Evolutionary conservation across 2,329 filamentous ascomycete species (phyloP), one percentile per base, ranked within the genome.

Genomic region (Chaetomium globosum): DNA sequence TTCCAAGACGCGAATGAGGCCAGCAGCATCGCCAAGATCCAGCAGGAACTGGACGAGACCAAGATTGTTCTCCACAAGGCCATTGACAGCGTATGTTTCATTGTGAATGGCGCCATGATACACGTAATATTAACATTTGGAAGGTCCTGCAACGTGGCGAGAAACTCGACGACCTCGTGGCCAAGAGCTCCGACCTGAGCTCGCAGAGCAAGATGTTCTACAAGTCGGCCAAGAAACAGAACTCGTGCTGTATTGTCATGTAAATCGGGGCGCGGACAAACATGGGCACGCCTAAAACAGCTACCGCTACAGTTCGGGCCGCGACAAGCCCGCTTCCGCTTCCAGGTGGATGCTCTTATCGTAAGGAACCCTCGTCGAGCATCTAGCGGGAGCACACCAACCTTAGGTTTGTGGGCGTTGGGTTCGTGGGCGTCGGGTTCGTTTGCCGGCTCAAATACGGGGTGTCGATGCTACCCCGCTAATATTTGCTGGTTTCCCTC

Each of bases 171-270:
- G 91, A 90, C 73, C 80, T 99, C 72, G 94, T 98, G 54, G 89
- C 89, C 69, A 98, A 98, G 87, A 96, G 92, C 74, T 92, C 97
- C 73, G 92, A 89, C 13, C 79, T 99, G 74, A 96, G 92, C 79
- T 86, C 87, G 58, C 91, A 95, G 83, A 97, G 92, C 81, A 98
- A 97, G 85, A 94, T 96, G 90, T 99, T 99, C 78, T 98, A 98
- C 78, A 92, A 89, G 89, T 78, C 67, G 83, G 89, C 89, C 74
- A 92, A 92, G 83, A 91, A 91, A 80, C 88, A 91, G 77, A 92
- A 92, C 79, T 89, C 87, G 28, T 92, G 89, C 84, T 91, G 89
- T 75, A 73, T 86, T 65, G 74, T 90, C 72, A 90, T 90, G 87
- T 91, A 85, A 74, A n/a, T 52, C 6, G 39, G 33, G 28, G 46